Percentiles rank a stretch among this genome's conserved stretches.
Evolutionary conservation across 2,329 filamentous ascomycete genomes (phyloP).

Genomic region (Sporothrix luriei): DNA sequence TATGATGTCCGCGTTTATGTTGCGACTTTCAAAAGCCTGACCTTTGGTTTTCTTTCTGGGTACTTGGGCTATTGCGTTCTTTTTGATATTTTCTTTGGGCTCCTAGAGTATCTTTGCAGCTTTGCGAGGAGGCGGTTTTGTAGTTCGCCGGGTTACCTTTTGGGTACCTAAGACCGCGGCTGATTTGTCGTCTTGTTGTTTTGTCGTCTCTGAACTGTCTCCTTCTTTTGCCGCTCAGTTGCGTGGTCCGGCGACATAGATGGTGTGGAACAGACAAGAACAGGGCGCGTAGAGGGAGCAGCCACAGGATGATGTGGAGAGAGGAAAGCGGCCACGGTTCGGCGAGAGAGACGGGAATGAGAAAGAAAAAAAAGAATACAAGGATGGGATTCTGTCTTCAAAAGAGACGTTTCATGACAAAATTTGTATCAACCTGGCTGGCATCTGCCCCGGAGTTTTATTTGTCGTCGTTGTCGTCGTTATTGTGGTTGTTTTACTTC

Average conservation of each 20-base stretch:
- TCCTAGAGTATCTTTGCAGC: background rate
- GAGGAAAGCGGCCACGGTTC: background rate
- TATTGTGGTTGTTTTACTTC: too few species aligned
- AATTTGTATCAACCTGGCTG: background rate
- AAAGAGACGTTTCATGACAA: conserved; percentile 14
- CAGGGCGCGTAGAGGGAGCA: background rate
- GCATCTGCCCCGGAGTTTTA: background rate
- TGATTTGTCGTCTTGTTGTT: background rate
- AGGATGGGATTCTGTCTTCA: background rate
- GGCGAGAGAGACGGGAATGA: background rate
- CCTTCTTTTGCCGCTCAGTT: background rate
- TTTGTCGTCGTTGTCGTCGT: background rate
- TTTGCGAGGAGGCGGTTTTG: background rate
- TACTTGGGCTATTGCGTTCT: background rate
- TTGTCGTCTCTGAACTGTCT: background rate
- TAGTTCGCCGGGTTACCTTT: background rate
- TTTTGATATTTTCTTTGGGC: background rate
- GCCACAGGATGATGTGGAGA: background rate
- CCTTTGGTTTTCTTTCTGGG: background rate
- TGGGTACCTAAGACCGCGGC: background rate
- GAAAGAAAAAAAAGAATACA: background rate
- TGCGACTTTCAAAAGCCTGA: background rate
- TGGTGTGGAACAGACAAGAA: background rate
- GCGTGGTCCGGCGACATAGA: background rate
- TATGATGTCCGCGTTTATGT: background rate